Evolutionary conservation across 75 land plant species (phyloP).

Genomic region (Sequoiadendron giganteum): DNA sequence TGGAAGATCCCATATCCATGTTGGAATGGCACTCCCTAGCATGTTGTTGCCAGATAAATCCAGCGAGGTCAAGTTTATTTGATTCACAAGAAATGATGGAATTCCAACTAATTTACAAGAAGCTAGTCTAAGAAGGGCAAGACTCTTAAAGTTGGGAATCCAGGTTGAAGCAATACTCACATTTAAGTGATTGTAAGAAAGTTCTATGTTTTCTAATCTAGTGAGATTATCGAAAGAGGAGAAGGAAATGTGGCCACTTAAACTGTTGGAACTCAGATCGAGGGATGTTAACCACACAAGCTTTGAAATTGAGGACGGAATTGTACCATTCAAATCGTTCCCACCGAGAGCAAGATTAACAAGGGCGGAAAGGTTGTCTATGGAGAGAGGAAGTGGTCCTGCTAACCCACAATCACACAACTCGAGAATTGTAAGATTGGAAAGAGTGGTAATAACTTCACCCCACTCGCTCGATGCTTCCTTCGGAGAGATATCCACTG

Average conservation of each 20-base stretch:
- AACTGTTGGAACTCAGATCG: neutral
- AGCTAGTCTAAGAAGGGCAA: too few relatives aligned
- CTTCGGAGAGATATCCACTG: too few relatives aligned
- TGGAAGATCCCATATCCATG: neutral
- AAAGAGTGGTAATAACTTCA: too few relatives aligned
- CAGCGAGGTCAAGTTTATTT: neutral
- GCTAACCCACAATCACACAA: conserved; percentile 4
- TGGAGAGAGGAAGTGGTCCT: too few relatives aligned
- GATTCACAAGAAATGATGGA: conserved; percentile 15
- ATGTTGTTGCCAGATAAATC: conserved; percentile 12
- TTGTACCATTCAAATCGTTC: neutral
- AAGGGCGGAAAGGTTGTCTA: neutral
- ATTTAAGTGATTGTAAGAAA: too few relatives aligned
- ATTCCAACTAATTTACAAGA: conserved; percentile 10
- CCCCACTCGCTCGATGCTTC: too few relatives aligned
- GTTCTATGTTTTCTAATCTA: neutral
- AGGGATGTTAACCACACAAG: neutral
- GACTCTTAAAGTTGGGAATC: too few relatives aligned
- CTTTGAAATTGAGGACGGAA: neutral
- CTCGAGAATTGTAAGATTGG: conserved; percentile 7
- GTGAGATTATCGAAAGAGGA: neutral
- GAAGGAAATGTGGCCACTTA: neutral
- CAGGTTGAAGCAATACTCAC: too few relatives aligned
- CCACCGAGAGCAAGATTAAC: too few relatives aligned
- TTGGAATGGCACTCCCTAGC: conserved; percentile 10